phyloP scores from a whole-genome alignment of 805 yeast genomes.

The Candida fluviatilis region DNA sequence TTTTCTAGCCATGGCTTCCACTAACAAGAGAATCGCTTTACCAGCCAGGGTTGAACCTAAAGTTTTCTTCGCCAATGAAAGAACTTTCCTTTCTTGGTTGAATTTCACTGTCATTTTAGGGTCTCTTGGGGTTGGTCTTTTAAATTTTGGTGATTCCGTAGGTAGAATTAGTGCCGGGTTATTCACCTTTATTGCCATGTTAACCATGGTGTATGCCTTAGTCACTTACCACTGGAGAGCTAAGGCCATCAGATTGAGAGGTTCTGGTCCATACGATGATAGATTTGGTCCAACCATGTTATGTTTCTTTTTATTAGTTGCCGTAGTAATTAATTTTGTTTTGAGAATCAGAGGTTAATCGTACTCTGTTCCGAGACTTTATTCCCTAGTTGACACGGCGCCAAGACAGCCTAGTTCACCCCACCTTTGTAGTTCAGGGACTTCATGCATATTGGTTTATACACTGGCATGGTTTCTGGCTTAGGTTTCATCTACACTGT shows the following conservation, averaged over 20 bases:
- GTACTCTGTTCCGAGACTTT: too few species aligned
- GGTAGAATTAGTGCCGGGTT: slow-evolving; percentile 92
- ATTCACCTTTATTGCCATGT: slow-evolving; percentile 95
- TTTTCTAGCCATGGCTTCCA: slow-evolving; percentile 24
- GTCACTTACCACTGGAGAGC: slow-evolving; percentile 99
- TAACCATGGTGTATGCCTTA: slow-evolving; percentile 93
- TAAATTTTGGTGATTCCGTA: slow-evolving; percentile 92
- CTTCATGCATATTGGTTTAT: too few species aligned
- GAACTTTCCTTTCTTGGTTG: slow-evolving; percentile 97
- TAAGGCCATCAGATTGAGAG: slow-evolving; percentile 94
- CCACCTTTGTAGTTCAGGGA: too few species aligned
- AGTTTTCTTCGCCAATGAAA: slow-evolving; percentile 97
- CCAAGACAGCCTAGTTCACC: too few species aligned
- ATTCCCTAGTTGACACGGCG: too few species aligned
- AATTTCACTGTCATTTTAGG: slow-evolving; percentile 98
- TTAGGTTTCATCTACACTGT: neutral
- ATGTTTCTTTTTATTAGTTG: slow-evolving; percentile 86
- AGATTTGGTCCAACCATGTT: slow-evolving; percentile 97
- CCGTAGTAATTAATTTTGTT: slow-evolving; percentile 89
- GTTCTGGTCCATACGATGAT: slow-evolving; percentile 99
- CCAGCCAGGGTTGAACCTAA: slow-evolving; percentile 99
- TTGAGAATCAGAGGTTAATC: slow-evolving; percentile 63
- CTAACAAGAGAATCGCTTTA: slow-evolving; percentile 82
- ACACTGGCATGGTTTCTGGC: too few species aligned
- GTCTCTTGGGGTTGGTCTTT: slow-evolving; percentile 90